Evolutionary conservation across 1,284 basidiomycete species (phyloP).

Genomic region (Entoloma clypeatum): DNA sequence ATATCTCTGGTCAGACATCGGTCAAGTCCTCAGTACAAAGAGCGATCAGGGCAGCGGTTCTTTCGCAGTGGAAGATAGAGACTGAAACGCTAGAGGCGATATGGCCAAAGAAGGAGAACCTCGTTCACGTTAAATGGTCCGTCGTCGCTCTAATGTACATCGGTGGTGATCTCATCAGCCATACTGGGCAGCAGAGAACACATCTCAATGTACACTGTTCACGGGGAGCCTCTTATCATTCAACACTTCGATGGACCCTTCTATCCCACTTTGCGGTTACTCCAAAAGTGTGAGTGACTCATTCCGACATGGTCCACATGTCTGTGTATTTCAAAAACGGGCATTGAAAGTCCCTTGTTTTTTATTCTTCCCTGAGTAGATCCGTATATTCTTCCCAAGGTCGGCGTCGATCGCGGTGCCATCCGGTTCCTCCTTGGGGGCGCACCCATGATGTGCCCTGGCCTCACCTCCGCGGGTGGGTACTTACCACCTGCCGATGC

Average conservation of each 20-base stretch:
- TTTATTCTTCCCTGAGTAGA: constrained; percentile 48
- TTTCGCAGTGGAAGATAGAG: constrained; percentile 84
- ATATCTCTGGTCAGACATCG: constrained; percentile 90
- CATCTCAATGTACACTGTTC: constrained; percentile 87
- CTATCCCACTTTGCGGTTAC: constrained; percentile 81
- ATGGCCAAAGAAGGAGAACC: constrained; percentile 98
- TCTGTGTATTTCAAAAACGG: constrained; percentile 1
- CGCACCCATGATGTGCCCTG: constrained; percentile 97
- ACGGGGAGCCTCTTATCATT: constrained; percentile 89
- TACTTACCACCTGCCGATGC: constrained; percentile 74
- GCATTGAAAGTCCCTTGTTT: constrained; percentile 5
- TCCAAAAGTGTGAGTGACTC: constrained; percentile 81
- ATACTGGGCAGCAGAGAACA: constrained; percentile 78
- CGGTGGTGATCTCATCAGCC: constrained; percentile 7
- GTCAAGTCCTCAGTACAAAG: constrained; percentile 95
- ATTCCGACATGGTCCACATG: constrained; percentile 1
- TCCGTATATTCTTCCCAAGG: constrained; percentile 84
- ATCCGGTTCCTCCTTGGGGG: constrained; percentile 95
- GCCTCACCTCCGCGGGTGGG: constrained; percentile 90
- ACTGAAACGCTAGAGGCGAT: constrained; percentile 83
- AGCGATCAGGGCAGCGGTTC: constrained; percentile 76
- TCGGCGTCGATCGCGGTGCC: constrained; percentile 93
- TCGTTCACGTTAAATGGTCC: constrained; percentile 94
- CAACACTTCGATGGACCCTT: constrained; percentile 96
- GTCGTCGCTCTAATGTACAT: constrained; percentile 28